phyloP scores from a whole-genome alignment of 768 basidiomycete genomes.

The Amanita molliuscula region DNA sequence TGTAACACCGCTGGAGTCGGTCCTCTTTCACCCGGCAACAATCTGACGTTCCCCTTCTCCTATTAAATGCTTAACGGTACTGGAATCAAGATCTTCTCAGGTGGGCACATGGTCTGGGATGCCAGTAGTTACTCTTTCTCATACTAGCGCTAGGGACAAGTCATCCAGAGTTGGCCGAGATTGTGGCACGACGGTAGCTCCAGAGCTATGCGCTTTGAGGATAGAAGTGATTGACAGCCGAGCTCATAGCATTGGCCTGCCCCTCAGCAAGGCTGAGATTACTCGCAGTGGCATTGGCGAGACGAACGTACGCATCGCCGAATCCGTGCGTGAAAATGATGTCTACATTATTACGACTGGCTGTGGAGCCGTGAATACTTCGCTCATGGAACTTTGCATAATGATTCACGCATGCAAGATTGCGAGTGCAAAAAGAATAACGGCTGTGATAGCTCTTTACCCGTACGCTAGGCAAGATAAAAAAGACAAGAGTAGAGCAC shows the following conservation, averaged over 20 bases:
- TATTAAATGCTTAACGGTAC: slow-evolving; percentile 40
- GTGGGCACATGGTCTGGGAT: slow-evolving; percentile 22
- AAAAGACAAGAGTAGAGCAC: slow-evolving; percentile 97
- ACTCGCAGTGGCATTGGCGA: slow-evolving; percentile 87
- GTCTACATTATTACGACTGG: slow-evolving; percentile 98
- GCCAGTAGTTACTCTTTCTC: background rate
- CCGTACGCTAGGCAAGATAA: slow-evolving; percentile 98
- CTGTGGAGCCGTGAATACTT: slow-evolving; percentile 77
- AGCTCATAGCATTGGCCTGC: slow-evolving; percentile 69
- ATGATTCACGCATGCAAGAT: slow-evolving; percentile 99
- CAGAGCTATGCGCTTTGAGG: slow-evolving; percentile 8
- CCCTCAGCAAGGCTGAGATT: slow-evolving; percentile 80
- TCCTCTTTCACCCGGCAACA: background rate
- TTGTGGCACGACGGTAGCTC: slow-evolving; percentile 81
- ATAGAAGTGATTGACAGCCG: slow-evolving; percentile 13
- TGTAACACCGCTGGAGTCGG: too few species aligned
- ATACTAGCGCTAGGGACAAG: slow-evolving; percentile 57
- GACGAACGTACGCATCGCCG: slow-evolving; percentile 82
- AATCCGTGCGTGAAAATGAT: slow-evolving; percentile 96
- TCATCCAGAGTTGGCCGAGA: slow-evolving; percentile 91
- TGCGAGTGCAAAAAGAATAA: slow-evolving; percentile 96
- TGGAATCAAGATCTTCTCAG: slow-evolving; percentile 49
- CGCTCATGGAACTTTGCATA: slow-evolving; percentile 97
- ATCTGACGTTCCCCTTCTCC: slow-evolving; percentile 4
- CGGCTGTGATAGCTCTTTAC: slow-evolving; percentile 95